Percentiles rank a stretch among this genome's conserved stretches.
phyloP scores from a whole-genome alignment of 2,329 filamentous ascomycete genomes.

The Colletotrichum sp. region DNA sequence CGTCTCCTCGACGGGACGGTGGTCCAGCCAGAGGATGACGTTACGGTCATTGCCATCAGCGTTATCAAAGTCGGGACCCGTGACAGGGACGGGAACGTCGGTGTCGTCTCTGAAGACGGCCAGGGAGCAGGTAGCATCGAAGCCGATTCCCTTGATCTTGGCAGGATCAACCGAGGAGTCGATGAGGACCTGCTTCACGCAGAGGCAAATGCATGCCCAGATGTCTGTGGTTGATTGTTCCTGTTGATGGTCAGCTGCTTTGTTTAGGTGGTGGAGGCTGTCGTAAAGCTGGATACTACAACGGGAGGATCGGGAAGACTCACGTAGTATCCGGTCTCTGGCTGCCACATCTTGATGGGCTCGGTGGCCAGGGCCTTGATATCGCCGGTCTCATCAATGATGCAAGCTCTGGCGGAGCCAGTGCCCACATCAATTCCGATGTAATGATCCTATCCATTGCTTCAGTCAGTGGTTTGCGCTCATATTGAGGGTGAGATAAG shows the following conservation, averaged over 20 bases:
- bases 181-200: constrained; percentile 80
- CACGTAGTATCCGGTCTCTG: constrained; percentile 76
- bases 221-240: constrained; percentile 99
- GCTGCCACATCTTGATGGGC: constrained; percentile 82
- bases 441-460: constrained; percentile 56
- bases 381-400: constrained; percentile 90
- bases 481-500: not conserved
- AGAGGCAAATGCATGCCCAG: constrained; percentile 91
- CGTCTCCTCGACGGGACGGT: constrained; percentile 88
- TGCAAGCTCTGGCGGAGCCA: constrained; percentile 91
- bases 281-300: not conserved
- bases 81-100: constrained; percentile 89
- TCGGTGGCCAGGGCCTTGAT: constrained; percentile 79
- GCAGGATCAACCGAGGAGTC: constrained; percentile 79
- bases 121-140: constrained; percentile 98
- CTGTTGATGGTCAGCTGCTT: constrained; percentile 36
- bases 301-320: constrained; percentile 23
- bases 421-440: constrained; percentile 97
- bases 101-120: constrained; percentile 89
- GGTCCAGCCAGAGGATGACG: constrained; percentile 96
- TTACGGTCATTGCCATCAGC: constrained; percentile 86
- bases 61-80: constrained; percentile 78
- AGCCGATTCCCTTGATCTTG: constrained; percentile 87
- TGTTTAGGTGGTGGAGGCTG: not conserved
- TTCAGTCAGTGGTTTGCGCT: not conserved